Evolutionary conservation across 2,329 filamentous ascomycete genomes (phyloP).

Genomic region (Monilinia laxa): DNA sequence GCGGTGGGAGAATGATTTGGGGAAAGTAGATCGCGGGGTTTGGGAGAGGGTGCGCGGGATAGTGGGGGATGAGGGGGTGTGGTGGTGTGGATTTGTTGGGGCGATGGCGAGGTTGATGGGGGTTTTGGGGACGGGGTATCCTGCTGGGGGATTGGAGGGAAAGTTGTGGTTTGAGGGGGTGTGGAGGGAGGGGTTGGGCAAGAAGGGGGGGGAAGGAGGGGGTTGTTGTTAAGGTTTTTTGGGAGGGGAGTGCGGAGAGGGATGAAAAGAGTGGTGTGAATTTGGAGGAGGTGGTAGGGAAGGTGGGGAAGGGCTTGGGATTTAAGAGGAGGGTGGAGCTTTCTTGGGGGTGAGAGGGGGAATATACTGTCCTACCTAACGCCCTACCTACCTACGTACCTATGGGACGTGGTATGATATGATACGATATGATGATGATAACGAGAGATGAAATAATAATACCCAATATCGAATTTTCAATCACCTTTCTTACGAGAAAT

Average conservation of each 20-base stretch:
- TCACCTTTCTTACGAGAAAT: too few species aligned
- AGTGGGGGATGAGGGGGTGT: constrained; percentile 34
- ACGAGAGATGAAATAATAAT: too few species aligned
- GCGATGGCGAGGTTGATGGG: constrained; percentile 7
- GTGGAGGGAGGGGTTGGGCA: constrained; percentile 5
- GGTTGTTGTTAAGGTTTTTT: neutral
- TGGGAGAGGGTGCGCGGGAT: constrained; percentile 33
- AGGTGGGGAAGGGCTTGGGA: constrained; percentile 3
- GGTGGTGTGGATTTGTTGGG: constrained; percentile 41
- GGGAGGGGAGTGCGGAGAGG: neutral
- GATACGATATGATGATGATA: too few species aligned
- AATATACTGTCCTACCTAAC: too few species aligned
- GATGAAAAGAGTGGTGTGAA: too few species aligned
- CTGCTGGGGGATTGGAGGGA: neutral
- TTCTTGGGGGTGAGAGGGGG: neutral
- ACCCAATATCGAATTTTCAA: too few species aligned
- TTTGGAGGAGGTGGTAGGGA: neutral
- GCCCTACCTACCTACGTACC: too few species aligned
- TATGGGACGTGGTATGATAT: too few species aligned
- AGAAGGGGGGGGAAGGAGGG: constrained; percentile 18
- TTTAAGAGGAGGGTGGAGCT: constrained; percentile 5
- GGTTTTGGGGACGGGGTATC: neutral
- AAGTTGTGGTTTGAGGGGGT: neutral
- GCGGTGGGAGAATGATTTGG: constrained; percentile 67
- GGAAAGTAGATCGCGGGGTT: constrained; percentile 46